A percentile compares a stretch with the other conserved stretches of the same genome.
phyloP scores from a whole-genome alignment of 306 rosid species.

The Vigna reflexopilosa region DNA sequence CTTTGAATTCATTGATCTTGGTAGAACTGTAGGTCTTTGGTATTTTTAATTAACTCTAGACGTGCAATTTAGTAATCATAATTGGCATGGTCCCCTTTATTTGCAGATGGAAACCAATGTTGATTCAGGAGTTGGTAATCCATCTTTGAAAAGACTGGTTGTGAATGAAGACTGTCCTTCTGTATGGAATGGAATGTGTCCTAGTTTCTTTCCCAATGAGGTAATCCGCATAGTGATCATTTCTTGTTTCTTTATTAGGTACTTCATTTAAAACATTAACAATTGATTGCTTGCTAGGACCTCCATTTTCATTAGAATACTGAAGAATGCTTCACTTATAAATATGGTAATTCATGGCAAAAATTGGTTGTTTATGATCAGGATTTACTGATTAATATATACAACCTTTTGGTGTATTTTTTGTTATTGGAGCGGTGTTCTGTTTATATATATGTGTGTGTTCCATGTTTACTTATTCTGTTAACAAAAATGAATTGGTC shows the following conservation, averaged over 20 bases:
- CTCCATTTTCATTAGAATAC: constrained; percentile 9
- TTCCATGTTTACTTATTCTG: constrained; percentile 17
- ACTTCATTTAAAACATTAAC: constrained; percentile 13
- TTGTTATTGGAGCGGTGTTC: background rate
- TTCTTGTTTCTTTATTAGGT: constrained; percentile 10
- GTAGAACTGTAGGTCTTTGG: background rate
- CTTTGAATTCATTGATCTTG: constrained; percentile 30
- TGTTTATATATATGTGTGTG: constrained; percentile 11
- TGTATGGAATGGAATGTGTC: constrained; percentile 60
- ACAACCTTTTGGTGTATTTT: constrained; percentile 27
- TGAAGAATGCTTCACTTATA: constrained; percentile 16
- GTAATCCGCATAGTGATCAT: constrained; percentile 48
- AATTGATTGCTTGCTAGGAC: constrained; percentile 1
- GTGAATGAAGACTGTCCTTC: constrained; percentile 64
- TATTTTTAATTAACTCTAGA: background rate
- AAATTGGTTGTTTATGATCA: constrained; percentile 20
- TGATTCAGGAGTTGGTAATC: constrained; percentile 50
- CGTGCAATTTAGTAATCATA: constrained; percentile 14
- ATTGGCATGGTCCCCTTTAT: constrained; percentile 30
- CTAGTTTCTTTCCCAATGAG: constrained; percentile 70
- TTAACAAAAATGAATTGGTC: background rate
- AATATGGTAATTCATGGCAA: background rate
- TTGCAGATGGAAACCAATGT: constrained; percentile 72
- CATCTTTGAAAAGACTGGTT: constrained; percentile 61
- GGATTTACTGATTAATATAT: background rate